These are phyloP conservation scores for Samsoniella hepiali DNA, from an alignment of 2,329 filamentous ascomycete genomes.

Conservation along the genomic window DNA sequence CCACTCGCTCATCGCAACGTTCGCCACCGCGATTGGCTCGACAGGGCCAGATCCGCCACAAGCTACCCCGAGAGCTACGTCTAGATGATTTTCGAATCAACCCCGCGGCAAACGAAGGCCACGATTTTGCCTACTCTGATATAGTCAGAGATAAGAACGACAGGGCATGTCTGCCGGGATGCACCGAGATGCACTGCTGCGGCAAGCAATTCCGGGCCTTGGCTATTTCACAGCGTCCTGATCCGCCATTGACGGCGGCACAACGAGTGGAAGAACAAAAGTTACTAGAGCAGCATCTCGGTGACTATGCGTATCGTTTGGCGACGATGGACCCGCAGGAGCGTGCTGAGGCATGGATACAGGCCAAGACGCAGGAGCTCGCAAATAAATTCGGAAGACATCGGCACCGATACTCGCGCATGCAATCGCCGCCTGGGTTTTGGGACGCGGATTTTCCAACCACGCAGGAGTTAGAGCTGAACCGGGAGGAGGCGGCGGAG, in stretches of 20 bases:
- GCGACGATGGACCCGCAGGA: slow-evolving; percentile 58
- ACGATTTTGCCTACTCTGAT: slow-evolving; percentile 69
- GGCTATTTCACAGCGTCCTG: slow-evolving; percentile 50
- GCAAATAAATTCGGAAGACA: slow-evolving; percentile 77
- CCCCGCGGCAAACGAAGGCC: slow-evolving; percentile 65
- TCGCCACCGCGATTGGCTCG: slow-evolving; percentile 20
- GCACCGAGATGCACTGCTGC: slow-evolving; percentile 73
- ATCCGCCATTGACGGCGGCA: slow-evolving; percentile 34
- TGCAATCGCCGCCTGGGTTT: slow-evolving; percentile 76
- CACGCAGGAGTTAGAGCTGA: slow-evolving; percentile 72
- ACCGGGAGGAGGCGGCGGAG: slow-evolving; percentile 62
- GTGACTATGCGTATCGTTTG: slow-evolving; percentile 57
- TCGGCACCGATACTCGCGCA: slow-evolving; percentile 67
- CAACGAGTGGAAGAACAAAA: slow-evolving; percentile 43
- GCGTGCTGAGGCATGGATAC: slow-evolving; percentile 63
- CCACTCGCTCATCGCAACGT: slow-evolving; percentile 16
- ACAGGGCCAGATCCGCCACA: slow-evolving; percentile 49
- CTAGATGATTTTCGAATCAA: slow-evolving; percentile 82
- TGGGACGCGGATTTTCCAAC: slow-evolving; percentile 88
- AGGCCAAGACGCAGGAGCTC: slow-evolving; percentile 70
- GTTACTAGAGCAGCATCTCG: slow-evolving; percentile 56
- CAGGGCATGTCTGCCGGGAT: slow-evolving; percentile 69
- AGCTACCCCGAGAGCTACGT: slow-evolving; percentile 54
- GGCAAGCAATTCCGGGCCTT: slow-evolving; percentile 67
- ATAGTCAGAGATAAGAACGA: slow-evolving; percentile 69